Percentiles rank a stretch among this genome's conserved stretches.
Conservation (phyloP, 345 rosid genomes). For the Ceriops decandra region DNA sequence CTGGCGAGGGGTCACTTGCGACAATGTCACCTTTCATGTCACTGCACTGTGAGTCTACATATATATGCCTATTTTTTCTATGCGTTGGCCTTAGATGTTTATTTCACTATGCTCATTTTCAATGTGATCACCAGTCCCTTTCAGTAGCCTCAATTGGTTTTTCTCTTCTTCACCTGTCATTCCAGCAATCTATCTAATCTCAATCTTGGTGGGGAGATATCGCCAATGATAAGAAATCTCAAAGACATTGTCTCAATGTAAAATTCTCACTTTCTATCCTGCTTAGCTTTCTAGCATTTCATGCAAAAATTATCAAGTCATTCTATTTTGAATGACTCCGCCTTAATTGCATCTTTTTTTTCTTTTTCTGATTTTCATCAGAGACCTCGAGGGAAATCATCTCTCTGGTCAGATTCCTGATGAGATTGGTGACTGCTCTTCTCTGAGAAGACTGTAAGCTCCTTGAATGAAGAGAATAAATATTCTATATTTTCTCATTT, state of each 20-base stretch:
- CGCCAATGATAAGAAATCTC: slow-evolving; percentile 82
- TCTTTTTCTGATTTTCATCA: slow-evolving; percentile 22
- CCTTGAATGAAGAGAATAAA: not conserved
- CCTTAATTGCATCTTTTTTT: not conserved
- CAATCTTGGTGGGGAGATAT: slow-evolving; percentile 91
- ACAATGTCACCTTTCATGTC: slow-evolving; percentile 77
- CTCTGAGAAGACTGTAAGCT: slow-evolving; percentile 71
- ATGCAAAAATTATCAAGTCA: not conserved
- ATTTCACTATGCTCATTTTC: too few species aligned
- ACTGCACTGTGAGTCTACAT: slow-evolving; percentile 61
- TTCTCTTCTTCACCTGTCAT: slow-evolving; percentile 18
- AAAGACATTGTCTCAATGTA: slow-evolving; percentile 67
- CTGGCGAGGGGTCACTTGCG: slow-evolving; percentile 90
- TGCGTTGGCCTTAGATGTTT: not conserved
- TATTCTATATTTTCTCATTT: not conserved
- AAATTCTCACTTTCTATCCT: slow-evolving; percentile 11
- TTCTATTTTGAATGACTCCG: not conserved
- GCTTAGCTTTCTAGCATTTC: not conserved
- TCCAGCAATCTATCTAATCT: slow-evolving; percentile 78
- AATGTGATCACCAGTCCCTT: not conserved
- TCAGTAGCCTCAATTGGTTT: slow-evolving; percentile 1
- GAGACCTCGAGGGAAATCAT: slow-evolving; percentile 74
- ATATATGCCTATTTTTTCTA: slow-evolving; percentile 8
- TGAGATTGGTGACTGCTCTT: slow-evolving; percentile 91
- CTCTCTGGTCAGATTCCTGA: slow-evolving; percentile 94